Conservation (phyloP, 805 yeast species). For the Candida loeiensis region DNA sequence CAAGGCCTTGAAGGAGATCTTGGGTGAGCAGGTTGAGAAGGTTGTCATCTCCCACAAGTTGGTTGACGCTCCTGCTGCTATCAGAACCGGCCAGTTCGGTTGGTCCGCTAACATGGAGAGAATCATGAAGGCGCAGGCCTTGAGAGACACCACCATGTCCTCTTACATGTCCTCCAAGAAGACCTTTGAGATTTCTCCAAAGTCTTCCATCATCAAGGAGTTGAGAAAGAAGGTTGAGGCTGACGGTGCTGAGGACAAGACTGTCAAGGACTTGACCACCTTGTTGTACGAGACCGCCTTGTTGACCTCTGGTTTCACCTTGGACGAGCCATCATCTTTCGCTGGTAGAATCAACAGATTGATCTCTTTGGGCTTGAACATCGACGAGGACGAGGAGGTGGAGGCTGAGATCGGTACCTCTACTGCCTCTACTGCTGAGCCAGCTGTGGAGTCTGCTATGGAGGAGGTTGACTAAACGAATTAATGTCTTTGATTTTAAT, state of each 20-base stretch:
- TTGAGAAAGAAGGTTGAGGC: slow-evolving; percentile 94
- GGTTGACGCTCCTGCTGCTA: slow-evolving; percentile 99
- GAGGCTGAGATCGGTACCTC: slow-evolving; percentile 49
- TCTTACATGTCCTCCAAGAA: slow-evolving; percentile 99
- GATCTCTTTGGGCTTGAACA: slow-evolving; percentile 96
- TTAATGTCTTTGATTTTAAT: not conserved
- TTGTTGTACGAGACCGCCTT: slow-evolving; percentile 96
- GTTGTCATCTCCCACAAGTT: slow-evolving; percentile 97
- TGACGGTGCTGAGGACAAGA: slow-evolving; percentile 97
- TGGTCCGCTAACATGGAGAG: slow-evolving; percentile 99
- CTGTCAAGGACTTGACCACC: slow-evolving; percentile 96
- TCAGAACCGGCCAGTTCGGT: slow-evolving; percentile 99
- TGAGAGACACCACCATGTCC: slow-evolving; percentile 98
- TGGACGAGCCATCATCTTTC: slow-evolving; percentile 97
- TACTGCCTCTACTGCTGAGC: slow-evolving; percentile 38
- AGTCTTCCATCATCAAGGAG: slow-evolving; percentile 91
- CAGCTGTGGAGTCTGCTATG: slow-evolving; percentile 73
- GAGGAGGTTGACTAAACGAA: slow-evolving; percentile 89
- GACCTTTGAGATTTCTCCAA: slow-evolving; percentile 98
- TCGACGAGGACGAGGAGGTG: slow-evolving; percentile 79
- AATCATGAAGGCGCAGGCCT: slow-evolving; percentile 99
- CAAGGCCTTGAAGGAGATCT: slow-evolving; percentile 91
- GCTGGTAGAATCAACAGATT: slow-evolving; percentile 98
- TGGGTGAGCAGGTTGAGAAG: slow-evolving; percentile 99
- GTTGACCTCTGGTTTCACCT: slow-evolving; percentile 97